Evolutionary conservation across 1,284 basidiomycete species (phyloP).

Genomic region (Ustilago tritici): DNA sequence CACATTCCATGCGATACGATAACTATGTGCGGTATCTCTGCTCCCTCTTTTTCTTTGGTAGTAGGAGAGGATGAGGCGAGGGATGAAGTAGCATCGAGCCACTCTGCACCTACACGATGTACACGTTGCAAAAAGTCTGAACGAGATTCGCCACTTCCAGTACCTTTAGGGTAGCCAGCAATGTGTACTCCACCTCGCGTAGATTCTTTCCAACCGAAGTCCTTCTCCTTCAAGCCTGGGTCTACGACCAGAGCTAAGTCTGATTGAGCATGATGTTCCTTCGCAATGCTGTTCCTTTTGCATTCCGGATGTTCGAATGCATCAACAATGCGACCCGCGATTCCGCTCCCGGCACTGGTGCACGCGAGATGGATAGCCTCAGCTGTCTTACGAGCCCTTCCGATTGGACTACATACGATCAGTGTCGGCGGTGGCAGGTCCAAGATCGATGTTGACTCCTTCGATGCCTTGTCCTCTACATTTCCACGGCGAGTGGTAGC

Average conservation of each 20-base stretch:
- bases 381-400: constrained; percentile 56
- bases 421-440: constrained; percentile 49
- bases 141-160: constrained; percentile 33
- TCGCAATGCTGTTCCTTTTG: background rate
- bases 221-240: constrained; percentile 39
- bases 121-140: constrained; percentile 31
- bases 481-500: background rate
- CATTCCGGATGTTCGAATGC: background rate
- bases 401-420: constrained; percentile 58
- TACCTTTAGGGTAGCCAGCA: constrained; percentile 41
- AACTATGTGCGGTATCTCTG: constrained; percentile 48
- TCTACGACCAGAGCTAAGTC: constrained; percentile 29
- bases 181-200: constrained; percentile 49
- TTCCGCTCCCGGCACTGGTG: background rate
- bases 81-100: constrained; percentile 25
- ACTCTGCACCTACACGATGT: constrained; percentile 21
- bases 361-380: constrained; percentile 43
- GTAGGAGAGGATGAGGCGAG: background rate
- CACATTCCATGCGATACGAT: constrained; percentile 65
- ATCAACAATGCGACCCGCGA: constrained; percentile 7
- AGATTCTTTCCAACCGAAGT: constrained; percentile 57
- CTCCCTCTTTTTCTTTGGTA: background rate
- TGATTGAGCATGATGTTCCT: background rate
- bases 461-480: background rate
- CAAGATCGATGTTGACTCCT: constrained; percentile 10